Evolutionary conservation across 2,329 filamentous ascomycete species (phyloP), one percentile per base, ranked within the genome.

Genomic region (Celoporthe dispersa): DNA sequence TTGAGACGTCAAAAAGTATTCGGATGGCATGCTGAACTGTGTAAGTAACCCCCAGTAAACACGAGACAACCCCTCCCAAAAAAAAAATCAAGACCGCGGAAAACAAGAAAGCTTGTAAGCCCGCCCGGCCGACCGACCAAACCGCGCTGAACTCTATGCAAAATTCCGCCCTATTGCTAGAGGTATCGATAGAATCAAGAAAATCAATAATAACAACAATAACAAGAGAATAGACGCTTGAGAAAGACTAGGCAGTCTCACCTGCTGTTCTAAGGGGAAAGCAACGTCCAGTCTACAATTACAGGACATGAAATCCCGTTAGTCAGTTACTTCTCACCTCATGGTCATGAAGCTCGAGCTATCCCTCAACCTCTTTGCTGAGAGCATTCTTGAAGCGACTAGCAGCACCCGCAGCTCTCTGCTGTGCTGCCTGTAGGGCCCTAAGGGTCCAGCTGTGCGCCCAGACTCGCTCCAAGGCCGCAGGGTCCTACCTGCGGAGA

Each of bases 401-500:
- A 8, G 53, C n/a, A 22, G 44, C 19, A 57, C 5, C 12, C 25
- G 11, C 25, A 57, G 53, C 25, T 31, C 19, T 60, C 14, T 60
- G 57, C 19, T 60, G 14, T 3, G 33, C 33, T 12, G 22, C 53
- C 53, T n/a, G 53, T 2, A 33, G 25, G 28, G 22, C 4, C 7
- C 12, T 12, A 28, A 31, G 25, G 11, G 28, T 8, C 25, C 28
- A 57, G 28, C 25, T 57, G 53, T 8, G 53, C 25, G 31, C 14
- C 28, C 44, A 6, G 35, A 25, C 3, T 37, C 12, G 19, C 25
- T 28, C 4, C n/a, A 44, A 16, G 14, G 60, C 60, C 33, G n/a
- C 35, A 41, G 11, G 7, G 11, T 28, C 25, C 70, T 66, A 77
- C 39, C 75, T 73, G 55, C 73, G 76, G 57, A 70, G 67, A 53